Conservation (phyloP, 345 rosid genomes). For the Camelina hispida region DNA sequence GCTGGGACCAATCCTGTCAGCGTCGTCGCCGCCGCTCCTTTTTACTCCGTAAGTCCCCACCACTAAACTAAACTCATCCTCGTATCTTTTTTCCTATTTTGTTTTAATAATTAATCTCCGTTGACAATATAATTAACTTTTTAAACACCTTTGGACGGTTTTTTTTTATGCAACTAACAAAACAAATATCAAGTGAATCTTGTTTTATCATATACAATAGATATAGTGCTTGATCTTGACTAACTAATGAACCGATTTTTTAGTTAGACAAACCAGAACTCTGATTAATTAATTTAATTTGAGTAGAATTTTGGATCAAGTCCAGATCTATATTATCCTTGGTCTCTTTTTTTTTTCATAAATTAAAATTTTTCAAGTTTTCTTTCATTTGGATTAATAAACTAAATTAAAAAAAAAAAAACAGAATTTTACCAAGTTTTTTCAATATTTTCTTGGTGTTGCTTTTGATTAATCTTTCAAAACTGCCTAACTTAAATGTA, state of each 20-base stretch:
- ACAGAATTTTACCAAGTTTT: neutral
- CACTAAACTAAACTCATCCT: constrained; percentile 25
- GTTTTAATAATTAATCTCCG: neutral
- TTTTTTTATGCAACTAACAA: constrained; percentile 18
- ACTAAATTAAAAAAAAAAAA: neutral
- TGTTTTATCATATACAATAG: neutral
- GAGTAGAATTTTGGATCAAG: neutral
- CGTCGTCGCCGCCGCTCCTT: constrained; percentile 91
- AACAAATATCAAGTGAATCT: neutral
- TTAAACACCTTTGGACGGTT: neutral
- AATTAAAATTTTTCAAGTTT: neutral
- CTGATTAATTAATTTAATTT: neutral
- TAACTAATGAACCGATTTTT: constrained; percentile 27
- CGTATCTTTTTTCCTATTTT: neutral
- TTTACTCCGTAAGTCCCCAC: constrained; percentile 70
- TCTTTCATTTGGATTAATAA: constrained; percentile 7
- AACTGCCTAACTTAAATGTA: constrained; percentile 19
- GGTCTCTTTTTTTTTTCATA: neutral
- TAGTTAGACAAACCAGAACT: neutral
- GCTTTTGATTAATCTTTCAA: constrained; percentile 17
- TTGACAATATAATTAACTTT: constrained; percentile 25
- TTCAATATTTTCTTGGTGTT: neutral
- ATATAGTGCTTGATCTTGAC: neutral
- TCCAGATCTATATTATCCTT: constrained; percentile 19
- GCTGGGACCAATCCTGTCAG: constrained; percentile 56